These are phyloP conservation scores for Wickerhamomyces ciferrii DNA, from an alignment of 805 yeast species.

Conservation along the genomic window DNA sequence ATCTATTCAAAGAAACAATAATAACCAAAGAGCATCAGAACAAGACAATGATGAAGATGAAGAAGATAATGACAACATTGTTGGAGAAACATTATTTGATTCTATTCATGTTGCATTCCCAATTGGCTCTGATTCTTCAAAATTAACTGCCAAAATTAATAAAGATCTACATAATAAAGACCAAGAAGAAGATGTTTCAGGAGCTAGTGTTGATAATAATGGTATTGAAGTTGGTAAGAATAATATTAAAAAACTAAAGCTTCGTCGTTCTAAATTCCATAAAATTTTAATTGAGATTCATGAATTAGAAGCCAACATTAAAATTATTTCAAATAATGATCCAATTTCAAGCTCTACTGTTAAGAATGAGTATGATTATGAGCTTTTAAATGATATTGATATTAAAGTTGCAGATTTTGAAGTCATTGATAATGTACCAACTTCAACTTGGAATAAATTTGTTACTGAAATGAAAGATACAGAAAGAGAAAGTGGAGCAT, in stretches of 20 bases:
- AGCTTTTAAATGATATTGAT: slow-evolving; percentile 42
- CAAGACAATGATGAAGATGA: slow-evolving; percentile 4
- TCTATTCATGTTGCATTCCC: slow-evolving; percentile 72
- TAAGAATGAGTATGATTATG: slow-evolving; percentile 28
- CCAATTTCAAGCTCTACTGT: slow-evolving; percentile 25
- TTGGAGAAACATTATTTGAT: slow-evolving; percentile 67
- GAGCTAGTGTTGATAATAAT: not conserved
- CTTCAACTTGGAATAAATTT: slow-evolving; percentile 90
- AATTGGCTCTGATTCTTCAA: slow-evolving; percentile 35
- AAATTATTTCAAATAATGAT: slow-evolving; percentile 41
- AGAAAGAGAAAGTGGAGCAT: slow-evolving; percentile 62
- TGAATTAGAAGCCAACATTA: slow-evolving; percentile 44
- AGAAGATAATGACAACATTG: slow-evolving; percentile 23
- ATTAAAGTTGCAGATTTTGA: slow-evolving; percentile 50
- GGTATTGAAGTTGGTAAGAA: slow-evolving; percentile 20
- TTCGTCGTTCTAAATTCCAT: slow-evolving; percentile 60
- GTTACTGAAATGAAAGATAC: slow-evolving; percentile 62
- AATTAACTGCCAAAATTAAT: slow-evolving; percentile 50
- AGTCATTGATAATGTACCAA: slow-evolving; percentile 70
- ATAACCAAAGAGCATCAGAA: not conserved
- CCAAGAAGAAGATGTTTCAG: slow-evolving; percentile 3
- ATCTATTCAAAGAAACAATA: slow-evolving; percentile 1
- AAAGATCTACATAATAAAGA: slow-evolving; percentile 36
- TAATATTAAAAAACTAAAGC: slow-evolving; percentile 38
- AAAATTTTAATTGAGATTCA: slow-evolving; percentile 53